Base-by-base conservation (phyloP, 371 early-diverging fungal genomes). In the Thermomucor indicae-seudaticae region DNA sequence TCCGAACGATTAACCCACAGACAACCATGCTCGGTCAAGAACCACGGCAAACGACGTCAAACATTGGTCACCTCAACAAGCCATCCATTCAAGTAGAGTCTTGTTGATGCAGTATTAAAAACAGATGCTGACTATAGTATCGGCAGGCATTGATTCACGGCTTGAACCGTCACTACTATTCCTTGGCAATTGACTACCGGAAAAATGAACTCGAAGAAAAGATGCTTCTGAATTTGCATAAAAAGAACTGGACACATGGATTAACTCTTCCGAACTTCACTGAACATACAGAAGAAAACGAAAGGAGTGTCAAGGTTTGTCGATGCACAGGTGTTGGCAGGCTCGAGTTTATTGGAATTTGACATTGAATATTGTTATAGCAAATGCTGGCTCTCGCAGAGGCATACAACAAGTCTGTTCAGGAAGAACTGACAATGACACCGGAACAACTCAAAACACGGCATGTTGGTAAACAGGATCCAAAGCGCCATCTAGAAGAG, bases 131-230 rank as follows among this genome's bases (percentile, higher is more conserved):
- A n/a, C n/a, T n/a, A n/a, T n/a, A n/a, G n/a, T n/a, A n/a, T n/a
- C n/a, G n/a, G n/a, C n/a, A n/a, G n/a, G 96, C 99, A 20, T 79
- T 99, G 52, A 93, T 99, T 46, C 99, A 99, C 70, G 99, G 99
- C 10, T 74, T 99, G 43, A 99, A 99, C 82, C 88, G 99, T 49
- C 98, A 98, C 63, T 99, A 99, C 75, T 99, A 99, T 71, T 97
- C 98, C 16, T 94, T 99, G 55, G 96, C 95, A 41, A 99, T 99
- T 65, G 92, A 96, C 62, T 99, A 99, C 78, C 86, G 97, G 59
- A 99, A 99, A 76, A 98, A 97, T 67, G 95, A 96, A 70, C 81
- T 99, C 12, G 99, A 99, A 72, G 92, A 99, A 70, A 94, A 95
- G 75, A 99, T 99, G 99, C 71, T 99, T 43, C 77, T 99, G 49